Conservation (phyloP, 2,329 filamentous ascomycete genomes). For the Xylariaceae sp. region DNA sequence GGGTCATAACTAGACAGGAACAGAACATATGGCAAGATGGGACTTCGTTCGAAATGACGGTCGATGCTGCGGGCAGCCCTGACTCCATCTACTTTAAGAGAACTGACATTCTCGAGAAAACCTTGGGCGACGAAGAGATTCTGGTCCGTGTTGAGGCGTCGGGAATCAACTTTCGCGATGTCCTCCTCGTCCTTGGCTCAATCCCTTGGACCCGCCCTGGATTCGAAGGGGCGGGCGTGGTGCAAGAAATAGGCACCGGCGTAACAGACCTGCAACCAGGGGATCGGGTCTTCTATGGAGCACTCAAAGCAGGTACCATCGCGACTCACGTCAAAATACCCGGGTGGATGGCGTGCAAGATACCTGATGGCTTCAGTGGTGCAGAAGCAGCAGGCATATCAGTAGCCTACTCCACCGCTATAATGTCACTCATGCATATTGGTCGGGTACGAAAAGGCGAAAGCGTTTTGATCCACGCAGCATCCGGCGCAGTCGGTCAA, state of each 20-base stretch:
- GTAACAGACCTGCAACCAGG: conserved; percentile 12
- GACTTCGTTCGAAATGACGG: conserved; percentile 33
- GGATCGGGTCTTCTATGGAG: conserved; percentile 20
- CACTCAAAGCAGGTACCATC: conserved; percentile 23
- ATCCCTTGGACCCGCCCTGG: conserved; percentile 31
- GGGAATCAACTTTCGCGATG: conserved; percentile 33
- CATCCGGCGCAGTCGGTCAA: conserved; percentile 27
- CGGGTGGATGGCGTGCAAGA: conserved; percentile 18
- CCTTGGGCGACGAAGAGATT: conserved; percentile 27
- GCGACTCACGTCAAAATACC: conserved; percentile 29
- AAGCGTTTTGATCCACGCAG: conserved; percentile 26
- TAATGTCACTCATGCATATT: conserved; percentile 5
- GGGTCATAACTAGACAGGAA: conserved; percentile 25
- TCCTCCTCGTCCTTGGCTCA: conserved; percentile 30
- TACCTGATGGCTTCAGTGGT: conserved; percentile 11
- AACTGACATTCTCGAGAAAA: conserved; percentile 15
- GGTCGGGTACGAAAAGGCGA: conserved; percentile 15
- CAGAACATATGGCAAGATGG: conserved; percentile 33
- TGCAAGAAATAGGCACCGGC: conserved; percentile 8
- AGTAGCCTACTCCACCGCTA: conserved; percentile 18
- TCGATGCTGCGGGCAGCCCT: conserved; percentile 32
- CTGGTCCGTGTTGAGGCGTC: conserved; percentile 28
- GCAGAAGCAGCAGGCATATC: conserved; percentile 24
- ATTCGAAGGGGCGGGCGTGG: conserved; percentile 19
- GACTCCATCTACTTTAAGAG: conserved; percentile 36